Base-by-base conservation (phyloP, 192 early-diverging fungal genomes). In the Physocladia obscura region DNA sequence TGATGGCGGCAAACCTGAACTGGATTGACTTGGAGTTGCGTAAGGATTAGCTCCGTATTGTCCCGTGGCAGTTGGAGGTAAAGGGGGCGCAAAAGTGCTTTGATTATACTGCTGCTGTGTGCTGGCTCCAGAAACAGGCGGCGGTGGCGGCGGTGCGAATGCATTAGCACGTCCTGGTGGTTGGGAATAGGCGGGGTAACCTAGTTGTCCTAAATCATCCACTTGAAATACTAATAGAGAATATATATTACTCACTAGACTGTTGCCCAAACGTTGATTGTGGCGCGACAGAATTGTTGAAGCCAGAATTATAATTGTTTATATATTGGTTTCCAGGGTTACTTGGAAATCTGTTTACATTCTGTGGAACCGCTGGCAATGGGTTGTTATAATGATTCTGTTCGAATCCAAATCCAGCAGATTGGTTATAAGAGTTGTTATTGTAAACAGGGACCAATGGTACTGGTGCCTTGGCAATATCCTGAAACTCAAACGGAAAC, bases 401-500 rank as follows among this genome's bases (percentile, higher is more conserved):
- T n/a, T n/a, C n/a, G n/a, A n/a, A n/a, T n/a, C n/a, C n/a, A n/a
- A n/a, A n/a, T n/a, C n/a, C n/a, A n/a, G n/a, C n/a, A n/a, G n/a
- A n/a, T 6, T 38, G 35, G 26, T 38, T 2, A 69, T 73, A n/a
- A n/a, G n/a, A n/a, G n/a, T n/a, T n/a, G n/a, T n/a, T n/a, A n/a
- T n/a, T n/a, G n/a, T n/a, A n/a, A n/a, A n/a, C n/a, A n/a, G n/a
- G n/a, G n/a, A n/a, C n/a, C 5, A 26, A 34, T 11, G 38, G n/a
- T 24, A 62, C 70, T 3, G 65, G 37, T 26, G 35, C 29, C 34
- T 52, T 78, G 30, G 69, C 76, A 34, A 91, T 69, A 47, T 78
- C 78, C 13, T 84, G 47, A n/a, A 80, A 48, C 69, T 86, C 84
- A 70, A 89, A 93, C 22, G 90, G 90, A 62, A 88, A 87, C 30